A percentile compares a stretch with the other conserved stretches of the same genome.
phyloP scores from a whole-genome alignment of 768 basidiomycete species.

The Austroboletus eburneus region DNA sequence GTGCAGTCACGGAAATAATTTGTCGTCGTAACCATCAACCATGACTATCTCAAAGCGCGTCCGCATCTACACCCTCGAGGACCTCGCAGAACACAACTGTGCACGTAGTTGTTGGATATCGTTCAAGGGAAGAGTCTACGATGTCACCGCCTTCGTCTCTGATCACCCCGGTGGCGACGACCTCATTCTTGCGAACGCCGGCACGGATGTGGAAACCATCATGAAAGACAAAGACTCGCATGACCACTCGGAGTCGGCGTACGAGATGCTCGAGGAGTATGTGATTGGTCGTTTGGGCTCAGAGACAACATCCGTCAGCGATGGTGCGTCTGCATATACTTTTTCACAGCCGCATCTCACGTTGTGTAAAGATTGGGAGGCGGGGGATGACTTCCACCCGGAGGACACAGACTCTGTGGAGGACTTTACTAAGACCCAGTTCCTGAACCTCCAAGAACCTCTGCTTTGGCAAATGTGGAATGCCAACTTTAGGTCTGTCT shows the following conservation, averaged over 20 bases:
- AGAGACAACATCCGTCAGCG: constrained; percentile 68
- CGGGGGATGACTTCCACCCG: constrained; percentile 85
- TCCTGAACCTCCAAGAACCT: constrained; percentile 86
- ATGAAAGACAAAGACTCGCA: constrained; percentile 85
- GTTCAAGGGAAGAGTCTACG: constrained; percentile 80
- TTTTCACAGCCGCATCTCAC: constrained; percentile 7
- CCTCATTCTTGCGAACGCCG: constrained; percentile 76
- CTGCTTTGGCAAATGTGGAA: constrained; percentile 84
- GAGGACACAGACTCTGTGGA: constrained; percentile 77
- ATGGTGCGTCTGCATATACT: constrained; percentile 50
- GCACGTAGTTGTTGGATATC: constrained; percentile 76
- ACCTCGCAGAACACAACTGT: constrained; percentile 62
- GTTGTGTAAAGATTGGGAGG: constrained; percentile 69
- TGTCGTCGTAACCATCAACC: constrained; percentile 8
- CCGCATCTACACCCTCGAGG: constrained; percentile 70
- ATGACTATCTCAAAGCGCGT: constrained; percentile 62
- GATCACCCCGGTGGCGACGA: constrained; percentile 98
- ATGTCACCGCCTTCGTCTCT: constrained; percentile 76
- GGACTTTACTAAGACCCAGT: constrained; percentile 87
- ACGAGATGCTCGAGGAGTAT: constrained; percentile 88
- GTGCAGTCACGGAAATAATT: not conserved
- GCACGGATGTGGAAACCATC: constrained; percentile 70
- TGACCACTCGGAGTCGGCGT: constrained; percentile 88
- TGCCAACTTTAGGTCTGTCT: constrained; percentile 72
- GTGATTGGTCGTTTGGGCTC: constrained; percentile 77